Base-by-base conservation (phyloP, 2,329 filamentous ascomycete genomes). In the Chrysoporthe deuterocubensis region DNA sequence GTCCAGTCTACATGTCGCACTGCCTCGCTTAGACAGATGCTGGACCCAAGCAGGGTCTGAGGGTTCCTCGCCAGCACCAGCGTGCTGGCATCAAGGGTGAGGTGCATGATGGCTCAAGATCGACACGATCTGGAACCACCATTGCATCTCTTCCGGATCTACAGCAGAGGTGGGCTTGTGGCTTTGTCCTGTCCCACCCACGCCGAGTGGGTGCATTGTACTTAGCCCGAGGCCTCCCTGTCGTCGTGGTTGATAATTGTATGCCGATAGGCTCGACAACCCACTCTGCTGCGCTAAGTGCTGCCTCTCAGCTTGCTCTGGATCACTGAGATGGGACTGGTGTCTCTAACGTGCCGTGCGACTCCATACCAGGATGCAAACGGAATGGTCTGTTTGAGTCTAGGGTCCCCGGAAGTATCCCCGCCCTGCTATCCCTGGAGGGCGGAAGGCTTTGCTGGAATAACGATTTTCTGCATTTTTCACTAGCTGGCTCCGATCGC, bases 131-230 rank as follows among this genome's bases (percentile, higher is more conserved):
- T 40, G 54, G 32, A 34, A 37, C 37, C 52, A 14, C 40, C n/a
- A 40, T 40, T 32, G 54, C 54, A 40, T 32, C 16, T 57, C 16
- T 57, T 57, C 54, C 54, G 54, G 54, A 57, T 57, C 54, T 57
- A 57, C 32, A 9, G 44, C 32, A 48, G 14, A 26, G 48, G 48
- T 54, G 50, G 2, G 5, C 37, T 44, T 57, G 65, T 43, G 48
- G 58, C 65, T 50, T 26, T 26, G 26, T 26, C 26, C 26, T 57
- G 63, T 46, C 48, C 26, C 8, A 44, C 42, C 37, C 13, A 21
- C 34, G 37, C 63, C 16, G 46, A 42, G 48, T 26, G 26, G 26
- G 26, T 26, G 26, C 26, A 26, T 26, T 26, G 26, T 26, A 26
- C 26, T 34, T 26, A 32, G 50, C 14, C 32, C 50, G 32, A 54